Base-by-base conservation (phyloP, 140 eudicot genomes). In the Senecio squalidus region DNA sequence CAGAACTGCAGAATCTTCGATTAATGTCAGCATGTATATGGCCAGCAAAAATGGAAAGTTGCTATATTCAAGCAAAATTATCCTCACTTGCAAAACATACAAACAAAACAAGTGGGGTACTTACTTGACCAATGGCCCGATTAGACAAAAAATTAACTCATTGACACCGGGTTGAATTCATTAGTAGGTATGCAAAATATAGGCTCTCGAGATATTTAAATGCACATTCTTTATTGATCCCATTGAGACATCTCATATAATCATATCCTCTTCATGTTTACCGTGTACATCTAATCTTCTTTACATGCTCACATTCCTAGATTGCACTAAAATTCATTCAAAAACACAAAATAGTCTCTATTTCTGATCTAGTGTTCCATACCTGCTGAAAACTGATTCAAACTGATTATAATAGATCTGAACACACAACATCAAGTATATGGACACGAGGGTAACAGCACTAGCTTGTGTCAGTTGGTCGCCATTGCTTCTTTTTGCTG, bases 381-480 rank as follows among this genome's bases (percentile, higher is more conserved):
- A 24, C 52, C 51, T 64, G 27, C 30, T 64, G 6, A 38, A 40
- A 34, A 18, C 7, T 24, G 44, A 15, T 54, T 16, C 16, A 53
- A 53, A 31, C 29, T 47, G 16, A 13, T 17, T 17, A 26, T 27
- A 16, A 11, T 34, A 20, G n/a, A 52, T 26, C 26, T 39, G 20
- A 52, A 38, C 71, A 38, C n/a, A n/a, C n/a, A 65, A 53, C 46
- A 50, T 46, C 11, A 51, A 7, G 55, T 25, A 60, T 24, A 62
- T 24, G 36, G 54, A 21, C 26, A 72, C 31, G 38, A 26, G 3
- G 23, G 60, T 18, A 60, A 64, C 23, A 33, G 44, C 29, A 22
- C 20, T 24, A 54, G 15, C 22, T 2, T 55, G 76, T 40, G n/a
- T 29, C 49, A 39, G 55, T 34, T 44, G 30, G 31, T 47, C 57